A percentile compares a stretch with the other conserved stretches of the same genome.
These are phyloP conservation scores for Termitomyces sp. DNA, from an alignment of 768 basidiomycete species.

Conservation along the genomic window DNA sequence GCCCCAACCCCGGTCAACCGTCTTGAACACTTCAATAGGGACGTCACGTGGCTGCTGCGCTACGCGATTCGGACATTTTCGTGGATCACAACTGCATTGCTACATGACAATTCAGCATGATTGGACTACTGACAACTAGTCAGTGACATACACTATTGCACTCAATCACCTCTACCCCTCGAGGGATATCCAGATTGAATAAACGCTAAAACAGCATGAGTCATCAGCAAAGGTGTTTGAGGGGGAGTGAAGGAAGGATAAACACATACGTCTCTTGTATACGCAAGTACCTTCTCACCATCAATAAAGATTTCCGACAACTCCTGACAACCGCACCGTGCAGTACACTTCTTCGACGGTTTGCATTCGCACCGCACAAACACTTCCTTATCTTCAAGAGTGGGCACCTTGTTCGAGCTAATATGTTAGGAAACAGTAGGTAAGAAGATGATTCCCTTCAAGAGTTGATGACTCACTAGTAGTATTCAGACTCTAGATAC, in stretches of 20 bases:
- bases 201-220: constrained; percentile 33
- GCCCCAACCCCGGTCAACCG: constrained; percentile 57
- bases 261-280: constrained; percentile 31
- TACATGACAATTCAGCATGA: constrained; percentile 12
- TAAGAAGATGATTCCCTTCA: background rate
- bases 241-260: background rate
- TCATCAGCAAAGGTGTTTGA: background rate
- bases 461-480: constrained; percentile 31
- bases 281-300: constrained; percentile 32
- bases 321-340: constrained; percentile 44
- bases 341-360: constrained; percentile 25
- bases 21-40: constrained; percentile 65
- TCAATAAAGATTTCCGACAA: constrained; percentile 28
- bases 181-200: constrained; percentile 37
- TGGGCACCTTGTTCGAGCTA: constrained; percentile 14
- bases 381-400: constrained; percentile 21
- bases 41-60: constrained; percentile 53
- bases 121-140: background rate
- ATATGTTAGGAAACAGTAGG: background rate
- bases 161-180: constrained; percentile 52
- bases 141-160: constrained; percentile 50
- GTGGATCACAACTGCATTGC: constrained; percentile 38
- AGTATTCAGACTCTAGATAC: constrained; percentile 51
- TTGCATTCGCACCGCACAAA: constrained; percentile 42
- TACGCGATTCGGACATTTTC: constrained; percentile 52